Base-by-base conservation (phyloP, 257 asterid species). In the Buddleja alternifolia region DNA sequence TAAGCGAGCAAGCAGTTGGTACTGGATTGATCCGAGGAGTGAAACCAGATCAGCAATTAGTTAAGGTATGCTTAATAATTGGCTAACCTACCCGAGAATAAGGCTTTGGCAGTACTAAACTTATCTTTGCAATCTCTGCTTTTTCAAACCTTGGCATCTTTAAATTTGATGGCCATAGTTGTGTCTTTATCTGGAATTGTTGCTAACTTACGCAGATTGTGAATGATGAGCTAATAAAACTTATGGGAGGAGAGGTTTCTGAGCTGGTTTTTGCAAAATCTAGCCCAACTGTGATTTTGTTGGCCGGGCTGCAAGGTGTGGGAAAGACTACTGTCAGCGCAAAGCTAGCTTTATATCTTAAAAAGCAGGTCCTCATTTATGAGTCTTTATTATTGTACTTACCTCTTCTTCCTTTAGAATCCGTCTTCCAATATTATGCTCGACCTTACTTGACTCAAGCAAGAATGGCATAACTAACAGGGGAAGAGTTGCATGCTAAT, bases 311-410 rank as follows among this genome's bases (percentile, higher is more conserved):
- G 76, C 99, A 93, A 87, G 97, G 99, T 80, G 99, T 93, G 81
- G 99, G 99, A 74, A 93, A 93, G 85, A 93, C 99, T 46, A 90
- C 99, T n/a, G 97, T 93, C 76, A 63, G 97, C 47, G 99, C 97
- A 54, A 93, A 93, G 80, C 87, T 93, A 73, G 96, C 99, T 64
- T 82, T 88, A 60, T 93, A 93, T 84, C 96, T 93, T 56, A 88
- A 88, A 75, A 93, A 93, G 67, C 97, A 79, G 98, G 98, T 92
- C 65, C 56, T 39, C 29, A 17, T 72, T 77, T 72, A 44, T 29
- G n/a, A 51, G 63, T 47, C 73, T 66, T 48, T 62, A 68, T 63
- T 69, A 57, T 47, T 61, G 29, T 61, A 32, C 39, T 21, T 37
- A 54, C 47, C 42, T 34, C 67, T 48, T 58, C 68, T 21, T 6